A percentile compares a stretch with the other conserved stretches of the same genome.
These are phyloP conservation scores for Triangularia setosa DNA, from an alignment of 2,329 filamentous ascomycete genomes.

Conservation along the genomic window DNA sequence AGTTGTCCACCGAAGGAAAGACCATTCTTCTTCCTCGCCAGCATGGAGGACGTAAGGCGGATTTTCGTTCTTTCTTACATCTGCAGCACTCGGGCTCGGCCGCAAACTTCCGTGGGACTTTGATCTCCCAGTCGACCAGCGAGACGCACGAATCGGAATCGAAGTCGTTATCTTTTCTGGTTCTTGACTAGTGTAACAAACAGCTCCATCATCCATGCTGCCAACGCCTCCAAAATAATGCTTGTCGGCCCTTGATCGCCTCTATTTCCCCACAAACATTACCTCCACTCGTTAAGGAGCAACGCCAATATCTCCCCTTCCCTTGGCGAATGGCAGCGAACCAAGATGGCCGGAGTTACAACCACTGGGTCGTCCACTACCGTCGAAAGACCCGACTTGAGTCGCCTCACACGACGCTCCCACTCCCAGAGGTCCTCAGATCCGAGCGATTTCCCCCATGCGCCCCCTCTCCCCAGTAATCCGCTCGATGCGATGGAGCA, in stretches of 20 bases:
- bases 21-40: neutral
- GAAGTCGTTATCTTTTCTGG: neutral
- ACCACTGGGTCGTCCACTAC: neutral
- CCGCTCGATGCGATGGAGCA: conserved; percentile 9
- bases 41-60: neutral
- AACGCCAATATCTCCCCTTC: neutral
- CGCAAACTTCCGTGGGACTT: neutral
- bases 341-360: neutral
- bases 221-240: neutral
- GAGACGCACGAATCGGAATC: neutral
- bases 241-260: neutral
- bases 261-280: neutral
- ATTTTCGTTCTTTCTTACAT: neutral
- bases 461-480: neutral
- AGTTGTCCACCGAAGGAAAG: neutral
- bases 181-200: neutral
- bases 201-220: neutral
- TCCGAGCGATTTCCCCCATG: neutral
- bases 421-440: neutral
- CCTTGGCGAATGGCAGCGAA: neutral
- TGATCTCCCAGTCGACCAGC: neutral
- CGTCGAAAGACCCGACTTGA: neutral
- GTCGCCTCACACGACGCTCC: neutral
- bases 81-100: neutral
- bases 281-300: neutral